Percentiles rank a stretch among this genome's conserved stretches.
Conservation (phyloP, 1,284 basidiomycete species). For the Golubevia sp. region DNA sequence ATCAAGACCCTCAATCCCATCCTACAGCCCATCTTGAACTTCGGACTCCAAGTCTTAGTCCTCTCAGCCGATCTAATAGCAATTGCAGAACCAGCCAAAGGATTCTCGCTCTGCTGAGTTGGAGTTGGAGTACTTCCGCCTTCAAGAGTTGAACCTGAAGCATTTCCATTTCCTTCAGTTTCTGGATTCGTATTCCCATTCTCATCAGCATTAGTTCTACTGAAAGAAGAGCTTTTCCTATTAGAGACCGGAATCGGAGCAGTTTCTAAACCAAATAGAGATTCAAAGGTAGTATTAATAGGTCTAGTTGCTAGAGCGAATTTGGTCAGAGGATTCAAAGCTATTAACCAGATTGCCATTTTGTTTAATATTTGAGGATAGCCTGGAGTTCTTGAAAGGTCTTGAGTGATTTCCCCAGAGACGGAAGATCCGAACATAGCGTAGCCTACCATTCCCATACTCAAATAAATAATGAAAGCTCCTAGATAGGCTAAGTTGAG, state of each 20-base stretch:
- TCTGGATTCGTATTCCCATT: background rate
- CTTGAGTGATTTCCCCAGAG: constrained; percentile 74
- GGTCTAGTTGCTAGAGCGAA: constrained; percentile 85
- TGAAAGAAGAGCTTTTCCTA: too few relatives aligned
- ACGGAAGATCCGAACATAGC: constrained; percentile 68
- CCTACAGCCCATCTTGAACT: constrained; percentile 10
- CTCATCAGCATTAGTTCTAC: background rate
- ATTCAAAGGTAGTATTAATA: constrained; percentile 47
- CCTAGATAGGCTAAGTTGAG: constrained; percentile 84
- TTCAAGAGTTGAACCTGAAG: too few relatives aligned
- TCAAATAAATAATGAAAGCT: constrained; percentile 76
- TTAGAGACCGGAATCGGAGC: too few relatives aligned
- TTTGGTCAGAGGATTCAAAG: constrained; percentile 75
- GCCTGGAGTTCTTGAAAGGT: constrained; percentile 76
- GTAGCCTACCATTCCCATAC: constrained; percentile 84
- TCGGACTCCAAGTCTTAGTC: constrained; percentile 7
- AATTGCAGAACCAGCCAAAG: constrained; percentile 28
- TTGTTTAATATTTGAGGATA: constrained; percentile 78
- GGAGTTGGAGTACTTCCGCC: background rate
- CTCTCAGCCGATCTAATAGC: constrained; percentile 24
- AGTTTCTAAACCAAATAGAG: constrained; percentile 40
- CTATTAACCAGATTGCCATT: constrained; percentile 84
- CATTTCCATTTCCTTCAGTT: constrained; percentile 1
- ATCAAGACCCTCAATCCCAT: constrained; percentile 26
- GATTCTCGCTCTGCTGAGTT: constrained; percentile 12